A percentile compares a stretch with the other conserved stretches of the same genome.
Conservation (phyloP, 2,329 filamentous ascomycete genomes). For the Ceratocystis variospora region DNA sequence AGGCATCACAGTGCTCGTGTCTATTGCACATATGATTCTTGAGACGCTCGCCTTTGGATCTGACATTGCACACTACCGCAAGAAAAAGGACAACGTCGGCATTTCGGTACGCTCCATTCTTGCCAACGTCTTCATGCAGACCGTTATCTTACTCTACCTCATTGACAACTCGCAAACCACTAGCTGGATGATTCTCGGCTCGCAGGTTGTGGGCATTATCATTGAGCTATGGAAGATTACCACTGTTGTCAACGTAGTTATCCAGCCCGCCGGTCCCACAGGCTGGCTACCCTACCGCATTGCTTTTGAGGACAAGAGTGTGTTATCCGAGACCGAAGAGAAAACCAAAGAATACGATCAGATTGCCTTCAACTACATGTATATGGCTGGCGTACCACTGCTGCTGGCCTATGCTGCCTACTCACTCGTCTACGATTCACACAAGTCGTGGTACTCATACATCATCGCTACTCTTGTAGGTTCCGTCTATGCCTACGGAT, state of each 20-base stretch:
- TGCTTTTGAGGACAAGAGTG: conserved; percentile 90
- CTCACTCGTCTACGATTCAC: conserved; percentile 79
- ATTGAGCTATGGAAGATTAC: conserved; percentile 85
- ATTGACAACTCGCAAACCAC: conserved; percentile 96
- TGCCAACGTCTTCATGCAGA: conserved; percentile 95
- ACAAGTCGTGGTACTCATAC: conserved; percentile 98
- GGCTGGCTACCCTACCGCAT: conserved; percentile 67
- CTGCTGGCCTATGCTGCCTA: conserved; percentile 81
- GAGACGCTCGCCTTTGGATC: conserved; percentile 95
- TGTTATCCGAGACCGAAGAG: conserved; percentile 85
- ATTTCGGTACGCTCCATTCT: conserved; percentile 93
- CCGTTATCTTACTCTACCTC: conserved; percentile 88
- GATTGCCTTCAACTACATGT: conserved; percentile 96
- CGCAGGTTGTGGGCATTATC: conserved; percentile 68
- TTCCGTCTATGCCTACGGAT: conserved; percentile 93
- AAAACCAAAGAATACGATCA: conserved; percentile 98
- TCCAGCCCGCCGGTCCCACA: conserved; percentile 54
- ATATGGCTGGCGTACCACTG: conserved; percentile 78
- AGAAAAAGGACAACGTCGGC: conserved; percentile 98
- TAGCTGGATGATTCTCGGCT: conserved; percentile 95
- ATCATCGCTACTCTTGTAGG: conserved; percentile 89
- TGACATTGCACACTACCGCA: conserved; percentile 94
- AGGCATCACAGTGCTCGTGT: conserved; percentile 69
- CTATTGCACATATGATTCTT: conserved; percentile 82
- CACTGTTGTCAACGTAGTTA: conserved; percentile 76